Evolutionary conservation across 495 filamentous ascomycete genomes (phyloP), one percentile per base, ranked within the genome.

Genomic region (Aspergillus hancockii): DNA sequence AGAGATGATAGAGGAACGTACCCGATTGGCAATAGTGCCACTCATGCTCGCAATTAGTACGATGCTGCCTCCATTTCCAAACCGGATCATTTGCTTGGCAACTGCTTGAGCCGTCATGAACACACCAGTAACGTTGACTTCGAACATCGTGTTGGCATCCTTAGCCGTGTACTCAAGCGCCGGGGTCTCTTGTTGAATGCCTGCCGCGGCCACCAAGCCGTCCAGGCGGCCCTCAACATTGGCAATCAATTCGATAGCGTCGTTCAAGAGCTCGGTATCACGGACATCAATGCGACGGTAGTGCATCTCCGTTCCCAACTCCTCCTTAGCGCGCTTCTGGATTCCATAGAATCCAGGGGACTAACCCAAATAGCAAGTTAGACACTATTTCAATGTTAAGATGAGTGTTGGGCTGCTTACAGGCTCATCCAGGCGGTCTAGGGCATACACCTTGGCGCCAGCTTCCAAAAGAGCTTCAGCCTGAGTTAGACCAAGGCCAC

Each of bases 241-340:
- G 22, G 83, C 89, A 50, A 96, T 95, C 13, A 78, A 78, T 59
- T 81, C 78, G 46, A 95, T 77, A 30, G 89, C 81, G 36, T 75
- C 73, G 68, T 91, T 87, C 30, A 97, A 78, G 8, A 81, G 72
- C 21, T 81, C 75, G 22, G 87, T 87, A 67, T 93, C 85, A n/a
- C 90, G 88, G 23, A 96, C 91, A 68, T 96, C 91, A 56, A 94
- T 87, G 59, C 86, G 87, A 68, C 89, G 88, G 77, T 96, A 95
- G 59, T 84, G 75, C 34, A 96, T 69, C 45, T 83, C 82, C 19
- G 90, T 88, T 40, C 83, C 85, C 9, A 95, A 80, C 62, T 88
- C 85, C 38, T 81, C 68, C 7, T 70, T 75, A 7, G 90, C 90
- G 47, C 87, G 81, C 60, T 80, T 75, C 49, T 87, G 86, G 45